Evolutionary conservation across 768 basidiomycete genomes (phyloP), one percentile per base, ranked within the genome.

Genomic region (Tricholoma hemisulphureum): DNA sequence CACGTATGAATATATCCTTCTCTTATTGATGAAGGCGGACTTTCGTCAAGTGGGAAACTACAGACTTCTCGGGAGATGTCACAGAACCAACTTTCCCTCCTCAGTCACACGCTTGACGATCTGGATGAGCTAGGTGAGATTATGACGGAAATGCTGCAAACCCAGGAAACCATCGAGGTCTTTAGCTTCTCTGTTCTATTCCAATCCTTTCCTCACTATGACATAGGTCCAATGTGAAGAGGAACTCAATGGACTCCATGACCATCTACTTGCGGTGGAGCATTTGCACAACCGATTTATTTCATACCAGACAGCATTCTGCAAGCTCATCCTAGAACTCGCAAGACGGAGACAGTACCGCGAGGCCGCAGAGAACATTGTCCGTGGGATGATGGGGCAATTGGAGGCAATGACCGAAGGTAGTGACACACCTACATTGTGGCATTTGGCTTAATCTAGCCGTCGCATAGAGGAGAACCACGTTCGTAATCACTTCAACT

Each of bases 81-180:
- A 10, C 76, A 79, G 59, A 74, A 77, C 53, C 79, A 81, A 61
- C 62, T 91, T 8, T 76, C 80, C 18, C 75, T 77, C 37, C 80
- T 87, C 20, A 66, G 72, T 13, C 71, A 64, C 31, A 79, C 77
- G 13, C 70, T 93, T 26, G 79, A 84, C 51, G 83, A 89, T 63
- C 76, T 93, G 18, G 89, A 93, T 48, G 85, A 88, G 62, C 78
- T 93, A 3, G 91, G 86, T 1, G 85, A 88, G 18, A 89, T 91
- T 52, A 91, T 93, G 86, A 75, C 77, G 0, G 86, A 87, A 53
- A 91, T 93, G 87, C 69, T 93, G 5, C 77, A 80, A 41, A 81
- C 78, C 13, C 89, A 92, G 66, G 82, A 88, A 53, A 70, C 72
- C 6, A 81, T 90, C 6, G 88, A 93, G 80, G 89, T 89, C 50